Evolutionary conservation across 805 yeast species (phyloP).

Genomic region (Pichia exigua): DNA sequence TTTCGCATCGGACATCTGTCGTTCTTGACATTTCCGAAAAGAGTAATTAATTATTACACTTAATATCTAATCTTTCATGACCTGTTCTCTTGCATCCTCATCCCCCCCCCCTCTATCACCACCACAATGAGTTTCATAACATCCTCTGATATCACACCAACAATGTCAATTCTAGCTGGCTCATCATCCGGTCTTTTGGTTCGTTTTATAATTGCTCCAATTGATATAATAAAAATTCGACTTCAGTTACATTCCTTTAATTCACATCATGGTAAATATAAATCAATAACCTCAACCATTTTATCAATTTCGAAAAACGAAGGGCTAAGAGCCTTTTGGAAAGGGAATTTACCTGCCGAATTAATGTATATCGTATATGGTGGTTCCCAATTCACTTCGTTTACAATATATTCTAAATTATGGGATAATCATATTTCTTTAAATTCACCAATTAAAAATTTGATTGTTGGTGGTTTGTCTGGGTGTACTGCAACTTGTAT

Average conservation of each 20-base stretch:
- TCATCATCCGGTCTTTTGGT: slow-evolving; percentile 59
- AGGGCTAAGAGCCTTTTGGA: slow-evolving; percentile 70
- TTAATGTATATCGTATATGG: slow-evolving; percentile 80
- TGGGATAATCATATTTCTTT: background rate
- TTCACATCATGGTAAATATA: slow-evolving; percentile 20
- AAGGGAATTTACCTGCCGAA: slow-evolving; percentile 92
- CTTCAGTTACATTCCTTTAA: slow-evolving; percentile 47
- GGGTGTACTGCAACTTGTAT: slow-evolving; percentile 65
- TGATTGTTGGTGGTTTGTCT: slow-evolving; percentile 61
- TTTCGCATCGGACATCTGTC: background rate
- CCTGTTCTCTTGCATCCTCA: too few relatives aligned
- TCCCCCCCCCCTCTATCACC: background rate
- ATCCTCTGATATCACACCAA: slow-evolving; percentile 1
- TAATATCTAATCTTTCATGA: too few relatives aligned
- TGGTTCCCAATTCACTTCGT: slow-evolving; percentile 72
- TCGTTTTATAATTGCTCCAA: slow-evolving; percentile 53
- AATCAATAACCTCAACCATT: slow-evolving; percentile 33
- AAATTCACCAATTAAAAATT: slow-evolving; percentile 18
- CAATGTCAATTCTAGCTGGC: slow-evolving; percentile 57
- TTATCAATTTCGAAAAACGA: slow-evolving; percentile 46
- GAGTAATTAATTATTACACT: background rate
- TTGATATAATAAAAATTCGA: slow-evolving; percentile 72
- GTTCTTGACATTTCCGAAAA: background rate
- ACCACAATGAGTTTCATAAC: background rate
- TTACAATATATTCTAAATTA: slow-evolving; percentile 31